phyloP scores from a whole-genome alignment of 352 stramenopile species.

The Paralagenidium karlingii region DNA sequence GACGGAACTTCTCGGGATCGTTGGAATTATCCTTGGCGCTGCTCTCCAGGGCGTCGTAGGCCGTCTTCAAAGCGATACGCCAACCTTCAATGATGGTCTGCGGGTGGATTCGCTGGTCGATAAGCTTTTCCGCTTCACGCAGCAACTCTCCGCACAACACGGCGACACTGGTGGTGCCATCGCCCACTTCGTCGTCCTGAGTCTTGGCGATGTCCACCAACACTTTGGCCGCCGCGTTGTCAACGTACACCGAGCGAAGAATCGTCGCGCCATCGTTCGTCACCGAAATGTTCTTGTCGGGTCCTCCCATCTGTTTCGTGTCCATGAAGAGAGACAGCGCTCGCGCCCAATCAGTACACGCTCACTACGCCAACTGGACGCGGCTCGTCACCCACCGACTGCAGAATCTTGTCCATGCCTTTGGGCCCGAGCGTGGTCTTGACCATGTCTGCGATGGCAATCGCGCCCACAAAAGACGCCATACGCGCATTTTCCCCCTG shows the following conservation, averaged over 20 bases:
- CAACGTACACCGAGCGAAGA: conserved; percentile 93
- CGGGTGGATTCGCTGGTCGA: conserved; percentile 93
- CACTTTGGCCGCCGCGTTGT: conserved; percentile 98
- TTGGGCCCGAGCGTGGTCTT: conserved; percentile 99
- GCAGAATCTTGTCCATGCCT: conserved; percentile 99
- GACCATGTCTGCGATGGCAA: conserved; percentile 99
- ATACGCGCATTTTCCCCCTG: conserved; percentile 98
- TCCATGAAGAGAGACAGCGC: background rate
- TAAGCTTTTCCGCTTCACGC: conserved; percentile 93
- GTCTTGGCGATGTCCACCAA: conserved; percentile 98
- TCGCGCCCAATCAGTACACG: background rate
- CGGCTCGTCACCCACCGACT: conserved; percentile 62
- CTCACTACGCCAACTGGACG: background rate
- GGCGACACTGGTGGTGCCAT: conserved; percentile 95
- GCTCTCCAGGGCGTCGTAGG: conserved; percentile 82
- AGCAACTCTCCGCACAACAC: conserved; percentile 97
- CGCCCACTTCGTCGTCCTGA: conserved; percentile 98
- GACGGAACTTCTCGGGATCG: conserved; percentile 81
- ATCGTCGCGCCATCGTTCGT: conserved; percentile 99
- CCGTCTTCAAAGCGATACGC: conserved; percentile 87
- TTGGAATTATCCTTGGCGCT: conserved; percentile 72
- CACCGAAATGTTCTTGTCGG: conserved; percentile 86
- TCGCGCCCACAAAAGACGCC: conserved; percentile 97
- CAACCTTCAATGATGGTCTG: conserved; percentile 99
- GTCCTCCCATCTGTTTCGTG: conserved; percentile 36